A percentile compares a stretch with the other conserved stretches of the same genome.
Conservation (phyloP, 495 filamentous ascomycete genomes). For the Hypoxylon crocopeplum region DNA sequence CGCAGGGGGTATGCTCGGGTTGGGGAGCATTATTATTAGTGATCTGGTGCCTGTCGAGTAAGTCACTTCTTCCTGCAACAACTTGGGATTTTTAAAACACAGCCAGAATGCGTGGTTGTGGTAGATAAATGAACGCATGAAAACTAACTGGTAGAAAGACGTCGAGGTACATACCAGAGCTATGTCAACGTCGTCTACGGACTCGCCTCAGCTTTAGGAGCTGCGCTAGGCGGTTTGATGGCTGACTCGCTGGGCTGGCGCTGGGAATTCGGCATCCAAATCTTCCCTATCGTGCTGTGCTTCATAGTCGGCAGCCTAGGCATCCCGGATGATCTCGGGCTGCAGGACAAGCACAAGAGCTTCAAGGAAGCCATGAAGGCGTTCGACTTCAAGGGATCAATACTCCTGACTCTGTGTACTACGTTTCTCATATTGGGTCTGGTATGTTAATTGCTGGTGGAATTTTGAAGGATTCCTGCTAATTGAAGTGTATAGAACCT, state of each 20-base stretch:
- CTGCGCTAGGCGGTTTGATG: constrained; percentile 74
- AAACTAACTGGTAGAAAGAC: constrained; percentile 34
- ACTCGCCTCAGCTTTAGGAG: constrained; percentile 65
- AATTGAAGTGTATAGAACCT: constrained; percentile 60
- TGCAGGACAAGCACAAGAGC: constrained; percentile 58
- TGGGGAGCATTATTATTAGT: constrained; percentile 75
- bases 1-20: constrained; percentile 74
- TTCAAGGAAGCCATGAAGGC: constrained; percentile 64
- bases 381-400: constrained; percentile 73
- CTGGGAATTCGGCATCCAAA: constrained; percentile 71
- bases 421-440: constrained; percentile 75
- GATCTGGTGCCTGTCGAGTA: constrained; percentile 79
- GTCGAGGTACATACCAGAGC: constrained; percentile 76
- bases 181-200: constrained; percentile 76
- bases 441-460: constrained; percentile 41
- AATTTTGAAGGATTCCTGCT: constrained; percentile 18
- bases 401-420: constrained; percentile 67
- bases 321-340: constrained; percentile 66
- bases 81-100: no score
- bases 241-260: constrained; percentile 79
- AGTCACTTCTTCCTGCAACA: no score
- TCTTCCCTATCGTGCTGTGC: constrained; percentile 67
- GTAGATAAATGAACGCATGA: no score
- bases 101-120: no score
- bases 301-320: constrained; percentile 62